Evolutionary conservation across 768 basidiomycete genomes (phyloP).

Genomic region (Lactarius vividus): DNA sequence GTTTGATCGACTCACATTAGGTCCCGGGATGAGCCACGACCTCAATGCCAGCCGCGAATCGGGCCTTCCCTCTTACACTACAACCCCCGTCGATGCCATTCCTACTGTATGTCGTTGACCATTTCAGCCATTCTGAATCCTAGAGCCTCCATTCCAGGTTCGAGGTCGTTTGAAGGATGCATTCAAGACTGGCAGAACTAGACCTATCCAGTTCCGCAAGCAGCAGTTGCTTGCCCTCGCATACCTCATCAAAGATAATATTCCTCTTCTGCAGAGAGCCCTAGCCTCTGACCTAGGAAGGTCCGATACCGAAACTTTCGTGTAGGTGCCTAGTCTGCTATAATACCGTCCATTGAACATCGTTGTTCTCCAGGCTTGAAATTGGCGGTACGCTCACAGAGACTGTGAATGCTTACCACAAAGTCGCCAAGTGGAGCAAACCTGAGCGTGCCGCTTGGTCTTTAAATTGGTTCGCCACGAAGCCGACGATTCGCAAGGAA

Average conservation of each 20-base stretch:
- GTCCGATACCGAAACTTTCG: conserved; percentile 54
- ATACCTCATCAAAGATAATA: conserved; percentile 73
- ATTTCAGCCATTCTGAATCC: too few species aligned
- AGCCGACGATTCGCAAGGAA: conserved; percentile 66
- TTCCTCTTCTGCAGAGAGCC: conserved; percentile 56
- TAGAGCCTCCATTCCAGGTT: conserved; percentile 41
- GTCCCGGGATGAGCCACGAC: too few species aligned
- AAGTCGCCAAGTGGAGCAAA: conserved; percentile 74
- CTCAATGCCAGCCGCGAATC: not conserved
- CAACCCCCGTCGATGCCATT: conserved; percentile 32
- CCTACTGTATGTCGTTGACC: conserved; percentile 24
- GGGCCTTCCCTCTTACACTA: conserved; percentile 6
- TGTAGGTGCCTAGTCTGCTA: conserved; percentile 36
- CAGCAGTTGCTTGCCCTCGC: conserved; percentile 73
- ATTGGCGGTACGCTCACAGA: conserved; percentile 52
- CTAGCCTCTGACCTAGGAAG: conserved; percentile 62
- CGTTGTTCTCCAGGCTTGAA: conserved; percentile 50
- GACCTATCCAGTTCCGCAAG: conserved; percentile 63
- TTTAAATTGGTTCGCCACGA: conserved; percentile 55
- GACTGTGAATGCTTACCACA: conserved; percentile 50
- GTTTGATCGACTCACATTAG: too few species aligned
- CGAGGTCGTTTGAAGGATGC: conserved; percentile 51
- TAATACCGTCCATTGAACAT: not conserved
- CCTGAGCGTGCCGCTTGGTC: conserved; percentile 56
- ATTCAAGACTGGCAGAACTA: conserved; percentile 65